Evolutionary conservation across 371 early-diverging fungal genomes (phyloP).

Genomic region (Lichtheimia ornata): DNA sequence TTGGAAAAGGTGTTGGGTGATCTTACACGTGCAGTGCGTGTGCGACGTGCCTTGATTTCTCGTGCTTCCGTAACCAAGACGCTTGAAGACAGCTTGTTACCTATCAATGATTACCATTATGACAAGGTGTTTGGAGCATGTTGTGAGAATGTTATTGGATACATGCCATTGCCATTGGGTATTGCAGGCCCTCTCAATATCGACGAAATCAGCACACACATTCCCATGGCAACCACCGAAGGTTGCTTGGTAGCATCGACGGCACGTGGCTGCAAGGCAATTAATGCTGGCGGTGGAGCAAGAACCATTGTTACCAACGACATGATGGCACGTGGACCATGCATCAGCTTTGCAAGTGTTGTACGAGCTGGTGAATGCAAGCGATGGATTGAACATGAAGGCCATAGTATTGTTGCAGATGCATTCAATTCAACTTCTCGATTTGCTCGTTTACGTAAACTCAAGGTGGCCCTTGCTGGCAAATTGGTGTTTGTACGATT

Average conservation of each 20-base stretch:
- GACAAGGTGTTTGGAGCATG: slow-evolving; percentile 88
- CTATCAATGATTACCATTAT: slow-evolving; percentile 86
- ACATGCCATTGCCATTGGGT: slow-evolving; percentile 93
- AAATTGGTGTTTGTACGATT: slow-evolving; percentile 85
- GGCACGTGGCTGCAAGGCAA: slow-evolving; percentile 96
- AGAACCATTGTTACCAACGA: slow-evolving; percentile 82
- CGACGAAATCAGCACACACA: slow-evolving; percentile 76
- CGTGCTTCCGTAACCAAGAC: slow-evolving; percentile 69
- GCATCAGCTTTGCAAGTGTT: slow-evolving; percentile 82
- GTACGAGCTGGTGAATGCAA: slow-evolving; percentile 72
- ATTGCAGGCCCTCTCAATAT: slow-evolving; percentile 85
- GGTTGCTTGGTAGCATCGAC: slow-evolving; percentile 95
- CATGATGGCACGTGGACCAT: slow-evolving; percentile 96
- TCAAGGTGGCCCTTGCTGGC: slow-evolving; percentile 89
- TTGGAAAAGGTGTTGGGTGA: slow-evolving; percentile 82
- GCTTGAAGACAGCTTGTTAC: slow-evolving; percentile 69
- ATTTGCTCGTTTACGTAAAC: slow-evolving; percentile 81
- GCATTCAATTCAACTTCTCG: slow-evolving; percentile 91
- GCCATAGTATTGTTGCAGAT: slow-evolving; percentile 60
- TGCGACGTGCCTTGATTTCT: slow-evolving; percentile 79
- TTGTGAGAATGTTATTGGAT: slow-evolving; percentile 97
- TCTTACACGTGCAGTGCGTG: slow-evolving; percentile 79
- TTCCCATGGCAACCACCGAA: slow-evolving; percentile 98
- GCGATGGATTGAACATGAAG: slow-evolving; percentile 75
- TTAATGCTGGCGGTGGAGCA: slow-evolving; percentile 89